phyloP scores from a whole-genome alignment of 148 eudicot species.

The Camellia granthamiana region DNA sequence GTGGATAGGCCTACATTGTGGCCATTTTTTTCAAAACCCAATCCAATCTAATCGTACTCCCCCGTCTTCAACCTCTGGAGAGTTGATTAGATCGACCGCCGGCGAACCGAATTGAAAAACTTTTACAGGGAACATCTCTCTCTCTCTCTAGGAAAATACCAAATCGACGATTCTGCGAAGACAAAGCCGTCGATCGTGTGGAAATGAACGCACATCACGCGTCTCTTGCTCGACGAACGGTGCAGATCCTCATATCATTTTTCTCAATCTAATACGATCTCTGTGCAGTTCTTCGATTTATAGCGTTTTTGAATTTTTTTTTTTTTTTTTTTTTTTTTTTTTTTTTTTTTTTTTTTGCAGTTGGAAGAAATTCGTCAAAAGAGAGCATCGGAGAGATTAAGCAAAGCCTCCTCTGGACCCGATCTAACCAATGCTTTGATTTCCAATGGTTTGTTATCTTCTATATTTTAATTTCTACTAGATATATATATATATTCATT shows the following conservation, averaged over 20 bases:
- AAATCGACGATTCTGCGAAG: background rate
- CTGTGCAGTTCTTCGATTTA: background rate
- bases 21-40: background rate
- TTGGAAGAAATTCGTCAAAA: constrained; percentile 87
- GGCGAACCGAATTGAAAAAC: background rate
- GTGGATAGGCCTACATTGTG: no score
- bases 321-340: background rate
- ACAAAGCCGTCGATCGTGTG: background rate
- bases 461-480: background rate
- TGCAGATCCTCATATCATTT: constrained; percentile 16
- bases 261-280: background rate
- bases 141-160: background rate
- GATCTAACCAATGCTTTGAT: constrained; percentile 62
- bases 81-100: background rate
- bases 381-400: constrained; percentile 81
- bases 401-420: constrained; percentile 74
- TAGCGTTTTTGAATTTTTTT: background rate
- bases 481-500: background rate
- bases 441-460: constrained; percentile 33
- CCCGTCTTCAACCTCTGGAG: background rate
- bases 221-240: constrained; percentile 48
- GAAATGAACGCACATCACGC: constrained; percentile 22
- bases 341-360: constrained; percentile 25
- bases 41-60: background rate
- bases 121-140: background rate